phyloP scores from a whole-genome alignment of 352 stramenopile genomes.

The Globisporangium middletonii region DNA sequence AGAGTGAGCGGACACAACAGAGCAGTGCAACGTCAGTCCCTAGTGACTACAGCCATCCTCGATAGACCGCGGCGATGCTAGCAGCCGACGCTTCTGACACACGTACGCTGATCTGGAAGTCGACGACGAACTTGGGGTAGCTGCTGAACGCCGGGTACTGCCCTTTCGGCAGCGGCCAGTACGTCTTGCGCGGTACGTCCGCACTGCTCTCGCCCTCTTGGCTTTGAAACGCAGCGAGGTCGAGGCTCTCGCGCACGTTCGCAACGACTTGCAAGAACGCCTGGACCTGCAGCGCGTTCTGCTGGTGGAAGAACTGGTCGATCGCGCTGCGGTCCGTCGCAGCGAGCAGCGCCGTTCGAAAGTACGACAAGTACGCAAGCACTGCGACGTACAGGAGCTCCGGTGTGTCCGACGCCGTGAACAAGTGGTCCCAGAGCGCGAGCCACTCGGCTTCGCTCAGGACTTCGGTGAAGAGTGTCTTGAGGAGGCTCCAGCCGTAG shows the following conservation, averaged over 20 bases:
- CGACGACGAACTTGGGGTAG: slow-evolving; percentile 76
- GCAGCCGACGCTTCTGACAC: neutral
- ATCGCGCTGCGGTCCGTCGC: slow-evolving; percentile 53
- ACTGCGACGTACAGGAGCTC: slow-evolving; percentile 58
- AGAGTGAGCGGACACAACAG: neutral
- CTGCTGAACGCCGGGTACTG: slow-evolving; percentile 79
- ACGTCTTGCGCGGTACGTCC: neutral
- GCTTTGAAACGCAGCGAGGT: slow-evolving; percentile 24
- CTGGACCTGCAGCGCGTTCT: slow-evolving; percentile 75
- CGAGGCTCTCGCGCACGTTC: slow-evolving; percentile 38
- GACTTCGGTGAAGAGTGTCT: slow-evolving; percentile 87
- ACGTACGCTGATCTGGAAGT: slow-evolving; percentile 81
- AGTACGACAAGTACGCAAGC: slow-evolving; percentile 69
- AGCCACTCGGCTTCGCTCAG: slow-evolving; percentile 86
- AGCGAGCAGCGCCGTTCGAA: slow-evolving; percentile 51
- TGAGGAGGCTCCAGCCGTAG: slow-evolving; percentile 84
- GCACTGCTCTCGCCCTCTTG: neutral
- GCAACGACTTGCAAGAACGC: slow-evolving; percentile 63
- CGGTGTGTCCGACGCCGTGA: slow-evolving; percentile 66
- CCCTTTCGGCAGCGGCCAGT: slow-evolving; percentile 59
- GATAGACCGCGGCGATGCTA: neutral
- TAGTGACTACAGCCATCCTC: neutral
- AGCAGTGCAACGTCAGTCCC: neutral
- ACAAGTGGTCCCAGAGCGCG: slow-evolving; percentile 83
- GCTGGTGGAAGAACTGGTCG: slow-evolving; percentile 82